phyloP scores from a whole-genome alignment of 106 monocot species.

The Platanthera zijinensis region DNA sequence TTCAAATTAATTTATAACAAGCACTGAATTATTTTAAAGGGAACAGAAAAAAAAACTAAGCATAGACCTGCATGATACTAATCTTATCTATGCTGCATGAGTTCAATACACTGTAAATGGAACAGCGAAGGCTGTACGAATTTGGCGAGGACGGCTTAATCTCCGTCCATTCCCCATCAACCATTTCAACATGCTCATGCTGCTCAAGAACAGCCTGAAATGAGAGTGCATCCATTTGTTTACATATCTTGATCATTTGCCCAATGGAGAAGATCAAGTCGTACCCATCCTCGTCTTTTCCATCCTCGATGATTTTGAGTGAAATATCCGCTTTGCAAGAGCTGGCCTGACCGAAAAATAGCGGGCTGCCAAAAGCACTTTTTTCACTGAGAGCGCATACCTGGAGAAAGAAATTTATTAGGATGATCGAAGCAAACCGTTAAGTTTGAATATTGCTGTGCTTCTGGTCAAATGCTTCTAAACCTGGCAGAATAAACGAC shows the following conservation, averaged over 20 bases:
- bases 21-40: too few species aligned
- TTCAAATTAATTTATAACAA: too few species aligned
- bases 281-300: constrained; percentile 14
- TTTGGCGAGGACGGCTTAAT: constrained; percentile 27
- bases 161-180: constrained; percentile 19
- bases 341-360: constrained; percentile 36
- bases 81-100: constrained; percentile 16
- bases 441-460: too few species aligned
- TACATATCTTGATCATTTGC: constrained; percentile 28
- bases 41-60: not conserved
- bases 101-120: constrained; percentile 30
- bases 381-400: constrained; percentile 38
- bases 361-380: constrained; percentile 22
- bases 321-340: constrained; percentile 28
- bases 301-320: constrained; percentile 26
- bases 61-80: constrained; percentile 27
- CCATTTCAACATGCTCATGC: constrained; percentile 30
- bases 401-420: constrained; percentile 18
- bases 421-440: not conserved
- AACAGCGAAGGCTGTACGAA: constrained; percentile 26
- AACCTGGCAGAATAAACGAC: too few species aligned
- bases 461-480: too few species aligned
- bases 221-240: constrained; percentile 22
- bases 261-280: constrained; percentile 50
- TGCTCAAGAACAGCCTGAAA: constrained; percentile 28